These are phyloP conservation scores for Sodiomyces alkalinus DNA, from an alignment of 2,329 filamentous ascomycete species.

Conservation along the genomic window DNA sequence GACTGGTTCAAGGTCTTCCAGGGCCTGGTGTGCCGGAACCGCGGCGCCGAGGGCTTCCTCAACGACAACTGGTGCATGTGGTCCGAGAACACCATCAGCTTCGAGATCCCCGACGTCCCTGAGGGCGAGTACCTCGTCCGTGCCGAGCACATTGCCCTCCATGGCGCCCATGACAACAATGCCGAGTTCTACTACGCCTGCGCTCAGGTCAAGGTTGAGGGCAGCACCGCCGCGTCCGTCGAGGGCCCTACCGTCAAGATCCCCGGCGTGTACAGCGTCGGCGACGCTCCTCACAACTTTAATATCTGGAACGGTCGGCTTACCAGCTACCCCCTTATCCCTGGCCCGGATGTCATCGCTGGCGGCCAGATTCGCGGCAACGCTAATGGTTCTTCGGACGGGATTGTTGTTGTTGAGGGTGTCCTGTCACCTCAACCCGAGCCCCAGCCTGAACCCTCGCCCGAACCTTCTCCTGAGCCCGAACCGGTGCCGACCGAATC, in stretches of 20 bases:
- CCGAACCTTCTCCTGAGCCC: too few relatives aligned
- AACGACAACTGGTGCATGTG: conserved; percentile 11
- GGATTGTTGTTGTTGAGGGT: too few relatives aligned
- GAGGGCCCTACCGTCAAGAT: conserved; percentile 22
- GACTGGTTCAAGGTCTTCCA: conserved; percentile 23
- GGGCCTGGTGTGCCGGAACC: conserved; percentile 5
- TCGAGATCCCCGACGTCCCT: conserved; percentile 17
- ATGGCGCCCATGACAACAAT: conserved; percentile 17
- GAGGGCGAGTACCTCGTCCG: conserved; percentile 25
- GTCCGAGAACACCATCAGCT: conserved; percentile 11
- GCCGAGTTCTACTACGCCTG: conserved; percentile 28
- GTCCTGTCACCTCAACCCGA: too few relatives aligned
- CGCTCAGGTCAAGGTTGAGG: conserved; percentile 19
- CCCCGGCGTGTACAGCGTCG: conserved; percentile 18
- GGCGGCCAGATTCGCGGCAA: conserved; percentile 6
- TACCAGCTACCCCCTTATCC: not conserved
- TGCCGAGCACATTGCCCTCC: conserved; percentile 29
- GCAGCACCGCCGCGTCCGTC: conserved; percentile 14
- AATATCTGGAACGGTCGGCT: conserved; percentile 4
- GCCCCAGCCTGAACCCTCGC: too few relatives aligned
- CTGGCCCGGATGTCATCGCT: conserved; percentile 5
- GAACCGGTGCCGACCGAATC: too few relatives aligned
- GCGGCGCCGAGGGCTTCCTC: too few relatives aligned
- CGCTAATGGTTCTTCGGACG: conserved; percentile 4
- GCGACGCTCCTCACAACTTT: conserved; percentile 5